Base-by-base conservation (phyloP, 2,329 filamentous ascomycete species). In the Penicillium vulpinum region DNA sequence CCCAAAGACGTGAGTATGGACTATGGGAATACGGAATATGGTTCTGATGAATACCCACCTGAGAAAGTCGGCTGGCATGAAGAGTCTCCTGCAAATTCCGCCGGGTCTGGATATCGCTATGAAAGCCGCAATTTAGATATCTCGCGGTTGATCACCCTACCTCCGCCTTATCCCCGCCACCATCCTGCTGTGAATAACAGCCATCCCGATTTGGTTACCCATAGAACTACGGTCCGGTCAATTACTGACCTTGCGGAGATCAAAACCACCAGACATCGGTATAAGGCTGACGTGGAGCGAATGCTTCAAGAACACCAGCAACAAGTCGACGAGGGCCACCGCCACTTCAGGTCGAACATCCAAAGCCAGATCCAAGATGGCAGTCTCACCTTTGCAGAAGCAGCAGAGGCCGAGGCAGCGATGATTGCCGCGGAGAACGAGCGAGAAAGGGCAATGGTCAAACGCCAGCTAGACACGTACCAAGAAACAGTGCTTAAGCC, bases 101-200 rank as follows among this genome's bases (percentile, higher is more conserved):
- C 58, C 9, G 59, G 54, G 7, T 59, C 60, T 40, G 56, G 61
- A 21, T 54, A 60, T 54, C 63, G 44, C 35, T 57, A 57, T 22
- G 79, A 82, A 76, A 81, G 66, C 26, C 76, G 75, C 22, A 85
- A 85, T 56, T 77, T 97, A 4, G 93, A 99, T 68, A 89, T 97
- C 26, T 97, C 94, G 4, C 85, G 94, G 28, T 84, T 99, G 1
- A 89, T 99, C 5, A 97, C 94, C 0, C 81, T 99, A 29, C 94
- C 94, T 9, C 94, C 94, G 1, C 90, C 94, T 2, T 97, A 96
- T 72, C 94, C 94, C 1, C 88, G 93, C 8, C 93, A 97, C 69
- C 89, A 97, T 67, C 94, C 94, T 9, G 94, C 94, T 0, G 90
- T 97, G 16, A 97, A 96, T 73, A 99, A 97, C 69, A 95, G 86